Conservation (phyloP, 768 basidiomycete species). For the Leccinum imitatum region DNA sequence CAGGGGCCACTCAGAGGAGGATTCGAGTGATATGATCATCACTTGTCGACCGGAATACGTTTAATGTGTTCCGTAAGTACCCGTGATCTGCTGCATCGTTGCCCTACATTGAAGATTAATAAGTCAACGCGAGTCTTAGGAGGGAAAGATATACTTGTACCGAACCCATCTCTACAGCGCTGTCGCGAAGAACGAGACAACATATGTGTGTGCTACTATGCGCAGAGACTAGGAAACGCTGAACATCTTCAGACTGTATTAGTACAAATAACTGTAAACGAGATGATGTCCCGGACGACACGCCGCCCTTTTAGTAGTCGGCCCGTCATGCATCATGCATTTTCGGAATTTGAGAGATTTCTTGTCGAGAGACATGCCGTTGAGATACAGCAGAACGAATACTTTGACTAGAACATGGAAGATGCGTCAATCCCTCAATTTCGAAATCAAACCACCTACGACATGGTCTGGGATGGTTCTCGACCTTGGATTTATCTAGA, state of each 20-base stretch:
- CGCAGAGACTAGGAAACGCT: no score
- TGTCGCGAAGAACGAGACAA: neutral
- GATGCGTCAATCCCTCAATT: neutral
- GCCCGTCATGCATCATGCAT: neutral
- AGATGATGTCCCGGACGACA: no score
- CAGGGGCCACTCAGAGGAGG: no score
- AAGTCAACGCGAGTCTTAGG: no score
- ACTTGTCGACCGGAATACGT: no score
- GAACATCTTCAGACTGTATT: no score
- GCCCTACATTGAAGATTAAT: no score
- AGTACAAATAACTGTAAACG: neutral
- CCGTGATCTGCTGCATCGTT: no score
- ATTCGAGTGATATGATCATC: no score
- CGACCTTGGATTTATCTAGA: conserved; percentile 67
- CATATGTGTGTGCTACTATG: neutral
- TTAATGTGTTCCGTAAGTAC: no score
- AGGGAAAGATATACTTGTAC: neutral
- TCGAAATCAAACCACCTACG: conserved; percentile 50
- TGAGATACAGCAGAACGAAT: conserved; percentile 90
- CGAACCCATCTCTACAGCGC: conserved; percentile 6
- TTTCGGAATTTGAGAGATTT: conserved; percentile 76
- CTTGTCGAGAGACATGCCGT: conserved; percentile 74
- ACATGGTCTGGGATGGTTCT: conserved; percentile 82
- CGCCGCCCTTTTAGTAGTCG: no score
- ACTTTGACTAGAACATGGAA: conserved; percentile 75